Percentiles rank a stretch among this genome's conserved stretches.
Evolutionary conservation across 257 asterid genomes (phyloP).

Genomic region (Solanum rostratum): DNA sequence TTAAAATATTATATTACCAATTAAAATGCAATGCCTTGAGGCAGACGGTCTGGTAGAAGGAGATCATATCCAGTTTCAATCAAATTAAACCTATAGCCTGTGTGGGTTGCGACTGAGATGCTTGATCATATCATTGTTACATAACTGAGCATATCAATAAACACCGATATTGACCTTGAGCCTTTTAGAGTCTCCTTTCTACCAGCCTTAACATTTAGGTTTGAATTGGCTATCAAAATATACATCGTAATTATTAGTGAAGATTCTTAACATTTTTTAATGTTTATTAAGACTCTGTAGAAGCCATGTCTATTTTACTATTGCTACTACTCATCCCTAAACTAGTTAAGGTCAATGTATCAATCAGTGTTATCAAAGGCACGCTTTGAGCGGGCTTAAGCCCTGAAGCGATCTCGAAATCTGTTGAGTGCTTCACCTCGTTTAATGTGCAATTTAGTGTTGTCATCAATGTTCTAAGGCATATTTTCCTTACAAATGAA

Average conservation of each 20-base stretch:
- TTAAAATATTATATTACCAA: neutral
- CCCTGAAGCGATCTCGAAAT: no score
- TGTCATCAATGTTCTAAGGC: no score
- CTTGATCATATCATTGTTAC: neutral
- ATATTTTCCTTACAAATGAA: no score
- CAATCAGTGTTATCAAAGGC: no score
- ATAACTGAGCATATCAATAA: neutral
- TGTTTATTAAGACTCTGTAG: neutral
- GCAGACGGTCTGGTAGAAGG: neutral
- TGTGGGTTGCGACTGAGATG: neutral
- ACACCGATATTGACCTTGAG: neutral
- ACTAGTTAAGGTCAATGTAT: neutral
- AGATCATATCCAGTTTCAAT: neutral
- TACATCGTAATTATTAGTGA: neutral
- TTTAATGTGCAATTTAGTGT: no score
- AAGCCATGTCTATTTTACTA: neutral
- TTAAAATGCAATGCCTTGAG: neutral
- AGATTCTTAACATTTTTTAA: neutral
- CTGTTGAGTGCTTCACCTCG: no score
- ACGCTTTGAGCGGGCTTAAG: no score
- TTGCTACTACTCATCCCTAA: neutral
- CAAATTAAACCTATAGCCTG: neutral
- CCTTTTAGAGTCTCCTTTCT: neutral
- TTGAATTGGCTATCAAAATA: neutral
- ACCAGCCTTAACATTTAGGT: neutral